phyloP scores from a whole-genome alignment of 208 protist genomes.

The Crithidia brevicula region DNA sequence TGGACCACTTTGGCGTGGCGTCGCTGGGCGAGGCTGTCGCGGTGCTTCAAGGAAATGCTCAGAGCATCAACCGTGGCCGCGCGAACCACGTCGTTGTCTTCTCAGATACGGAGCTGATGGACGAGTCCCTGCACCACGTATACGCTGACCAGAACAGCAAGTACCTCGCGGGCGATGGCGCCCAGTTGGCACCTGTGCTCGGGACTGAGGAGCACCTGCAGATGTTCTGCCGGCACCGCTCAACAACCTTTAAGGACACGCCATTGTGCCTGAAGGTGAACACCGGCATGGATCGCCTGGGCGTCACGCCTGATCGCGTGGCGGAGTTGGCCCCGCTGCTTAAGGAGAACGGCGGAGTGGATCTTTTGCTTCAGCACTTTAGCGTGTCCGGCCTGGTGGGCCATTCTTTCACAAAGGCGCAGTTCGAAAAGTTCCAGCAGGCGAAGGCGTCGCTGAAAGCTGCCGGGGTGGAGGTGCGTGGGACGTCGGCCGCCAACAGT shows the following conservation, averaged over 20 bases:
- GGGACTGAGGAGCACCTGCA: constrained; percentile 38
- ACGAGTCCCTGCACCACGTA: constrained; percentile 39
- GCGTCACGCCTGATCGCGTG: constrained; percentile 40
- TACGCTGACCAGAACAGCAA: constrained; percentile 50
- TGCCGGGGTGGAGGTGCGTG: constrained; percentile 56
- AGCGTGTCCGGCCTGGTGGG: constrained; percentile 47
- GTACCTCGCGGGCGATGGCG: constrained; percentile 23
- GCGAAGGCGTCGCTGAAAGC: constrained; percentile 34
- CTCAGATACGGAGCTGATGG: constrained; percentile 55
- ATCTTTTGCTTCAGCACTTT: constrained; percentile 60
- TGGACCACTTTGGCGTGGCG: constrained; percentile 53
- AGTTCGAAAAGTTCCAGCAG: constrained; percentile 46
- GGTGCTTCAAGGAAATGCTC: constrained; percentile 29
- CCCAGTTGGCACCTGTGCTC: constrained; percentile 41
- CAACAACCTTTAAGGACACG: constrained; percentile 40
- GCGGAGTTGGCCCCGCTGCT: constrained; percentile 38
- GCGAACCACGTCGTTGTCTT: constrained; percentile 43
- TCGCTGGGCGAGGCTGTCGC: constrained; percentile 53
- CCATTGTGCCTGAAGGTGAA: constrained; percentile 59
- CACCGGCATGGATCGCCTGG: constrained; percentile 63
- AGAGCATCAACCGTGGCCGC: constrained; percentile 22
- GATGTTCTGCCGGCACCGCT: constrained; percentile 39
- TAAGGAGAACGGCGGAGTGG: constrained; percentile 43
- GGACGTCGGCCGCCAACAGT: constrained; percentile 54
- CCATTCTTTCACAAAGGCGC: constrained; percentile 40